phyloP scores from a whole-genome alignment of 2,329 filamentous ascomycete species.

The Colletotrichum sp. region DNA sequence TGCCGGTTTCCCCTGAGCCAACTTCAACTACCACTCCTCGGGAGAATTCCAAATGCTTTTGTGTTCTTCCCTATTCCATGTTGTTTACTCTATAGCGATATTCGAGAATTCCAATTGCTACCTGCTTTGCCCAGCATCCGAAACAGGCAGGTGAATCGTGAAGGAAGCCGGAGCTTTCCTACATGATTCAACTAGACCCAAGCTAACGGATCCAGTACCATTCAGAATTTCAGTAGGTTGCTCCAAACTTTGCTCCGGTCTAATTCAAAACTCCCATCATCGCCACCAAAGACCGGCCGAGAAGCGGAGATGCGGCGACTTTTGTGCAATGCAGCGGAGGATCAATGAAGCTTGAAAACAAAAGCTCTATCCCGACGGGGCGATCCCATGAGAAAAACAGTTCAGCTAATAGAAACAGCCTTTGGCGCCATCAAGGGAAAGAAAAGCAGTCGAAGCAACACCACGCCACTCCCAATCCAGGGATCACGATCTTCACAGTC shows the following conservation, averaged over 20 bases:
- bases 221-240: rapidly evolving
- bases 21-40: neutral
- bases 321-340: neutral
- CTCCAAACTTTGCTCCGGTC: neutral
- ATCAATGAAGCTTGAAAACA: neutral
- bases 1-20: neutral
- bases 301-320: neutral
- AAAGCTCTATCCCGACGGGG: neutral
- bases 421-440: neutral
- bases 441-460: neutral
- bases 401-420: neutral
- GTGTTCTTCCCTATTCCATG: too few relatives aligned
- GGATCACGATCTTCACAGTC: neutral
- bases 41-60: rapidly evolving
- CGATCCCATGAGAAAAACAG: neutral
- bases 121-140: neutral
- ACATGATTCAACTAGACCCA: neutral
- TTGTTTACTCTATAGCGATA: too few relatives aligned
- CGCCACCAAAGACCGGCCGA: neutral
- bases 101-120: rapidly evolving
- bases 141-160: neutral
- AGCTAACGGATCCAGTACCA: neutral
- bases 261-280: neutral
- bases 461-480: neutral
- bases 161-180: neutral